Evolutionary conservation across 2,329 filamentous ascomycete genomes (phyloP), one percentile per base, ranked within the genome.

Genomic region (Fusarium palustre): DNA sequence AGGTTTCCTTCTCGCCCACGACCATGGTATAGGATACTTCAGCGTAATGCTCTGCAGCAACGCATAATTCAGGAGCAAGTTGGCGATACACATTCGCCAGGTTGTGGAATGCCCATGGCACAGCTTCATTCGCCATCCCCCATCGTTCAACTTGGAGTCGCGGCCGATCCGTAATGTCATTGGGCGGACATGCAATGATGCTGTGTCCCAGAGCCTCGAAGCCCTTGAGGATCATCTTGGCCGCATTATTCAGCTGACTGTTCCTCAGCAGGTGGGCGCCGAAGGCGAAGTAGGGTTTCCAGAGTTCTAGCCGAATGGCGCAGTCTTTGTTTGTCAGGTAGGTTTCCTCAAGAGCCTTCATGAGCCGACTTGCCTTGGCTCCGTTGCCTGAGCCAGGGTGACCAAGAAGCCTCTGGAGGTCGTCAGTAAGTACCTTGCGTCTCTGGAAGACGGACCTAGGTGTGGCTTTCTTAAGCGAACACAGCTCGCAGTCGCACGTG

Each of bases 201-300:
- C 24, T 58, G 48, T 36, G 0, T 24, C 38, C 55, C 31, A 55
- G 16, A 30, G 55, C 55, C 30, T 43, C 31, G 5, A 58, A 4
- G 3, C 36, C 55, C 16, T 38, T 55, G 24, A 58, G 30, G 30
- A 55, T 55, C 38, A 55, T 55, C n/a, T 31, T 43, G 12, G n/a
- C 48, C 12, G 55, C 38, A 7, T 3, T 5, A 16, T 22, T n/a
- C 0, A 30, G 30, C 49, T 58, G n/a, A 3, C 36, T 25, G 1
- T 55, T 24, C 3, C 36, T 2, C 1, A 42, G n/a, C 5, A 55
- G n/a, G 31, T n/a, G 5, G 30, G 6, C 16, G 15, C 48, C 55
- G 3, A 43, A 10, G n/a, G 24, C 24, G 30, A 55, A 42, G 49
- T 30, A 55, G 10, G 6, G 8, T 10, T 8, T 22, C 16, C n/a